Evolutionary conservation across 2,329 filamentous ascomycete species (phyloP).

Genomic region (Aspergillus sclerotialis): DNA sequence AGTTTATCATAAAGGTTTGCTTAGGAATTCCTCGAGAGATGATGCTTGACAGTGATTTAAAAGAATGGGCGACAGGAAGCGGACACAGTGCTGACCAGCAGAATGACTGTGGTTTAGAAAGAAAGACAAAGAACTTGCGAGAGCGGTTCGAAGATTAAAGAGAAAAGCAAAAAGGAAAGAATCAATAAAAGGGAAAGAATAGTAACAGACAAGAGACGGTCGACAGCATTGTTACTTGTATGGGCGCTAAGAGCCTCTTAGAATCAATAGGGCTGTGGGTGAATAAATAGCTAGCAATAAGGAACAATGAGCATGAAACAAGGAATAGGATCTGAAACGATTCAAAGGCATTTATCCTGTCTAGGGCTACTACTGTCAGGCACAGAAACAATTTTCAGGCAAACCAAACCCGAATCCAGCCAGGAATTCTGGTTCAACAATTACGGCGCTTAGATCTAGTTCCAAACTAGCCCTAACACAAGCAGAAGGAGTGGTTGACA

Average conservation of each 20-base stretch:
- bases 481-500: constrained; percentile 1
- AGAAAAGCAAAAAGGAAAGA: constrained; percentile 15
- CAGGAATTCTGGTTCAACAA: too few species aligned
- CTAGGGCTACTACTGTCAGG: constrained; percentile 11
- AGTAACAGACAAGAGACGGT: background rate
- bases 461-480: too few species aligned
- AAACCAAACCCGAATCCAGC: too few species aligned
- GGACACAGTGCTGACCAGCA: constrained; percentile 19
- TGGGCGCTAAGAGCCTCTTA: background rate
- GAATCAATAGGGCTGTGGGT: background rate
- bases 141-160: constrained; percentile 18
- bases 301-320: constrained; percentile 13
- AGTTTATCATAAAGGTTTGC: too few species aligned
- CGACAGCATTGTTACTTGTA: constrained; percentile 1
- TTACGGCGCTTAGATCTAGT: too few species aligned
- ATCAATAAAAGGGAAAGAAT: constrained; percentile 3
- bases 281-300: constrained; percentile 8
- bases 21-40: background rate
- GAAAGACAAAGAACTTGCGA: constrained; percentile 18
- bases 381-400: background rate
- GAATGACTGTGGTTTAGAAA: constrained; percentile 18
- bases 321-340: constrained; percentile 13
- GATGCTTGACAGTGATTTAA: constrained; percentile 3
- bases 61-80: constrained; percentile 12
- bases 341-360: constrained; percentile 8